A percentile compares a stretch with the other conserved stretches of the same genome.
These are phyloP conservation scores for Podospora australis DNA, from an alignment of 495 filamentous ascomycete genomes.

Conservation along the genomic window DNA sequence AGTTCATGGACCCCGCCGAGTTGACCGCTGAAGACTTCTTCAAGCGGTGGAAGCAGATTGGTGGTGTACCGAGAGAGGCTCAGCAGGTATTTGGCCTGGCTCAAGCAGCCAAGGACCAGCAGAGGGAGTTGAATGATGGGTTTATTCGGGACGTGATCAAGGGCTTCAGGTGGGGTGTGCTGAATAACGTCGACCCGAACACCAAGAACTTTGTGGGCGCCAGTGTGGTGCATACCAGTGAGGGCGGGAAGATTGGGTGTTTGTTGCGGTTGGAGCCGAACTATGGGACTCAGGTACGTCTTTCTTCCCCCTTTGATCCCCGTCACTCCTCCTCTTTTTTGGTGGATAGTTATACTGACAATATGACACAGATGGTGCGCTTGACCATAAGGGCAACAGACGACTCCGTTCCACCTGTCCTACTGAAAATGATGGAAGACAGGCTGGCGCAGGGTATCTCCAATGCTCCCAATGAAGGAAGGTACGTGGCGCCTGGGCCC, in stretches of 20 bases:
- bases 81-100: conserved; percentile 74
- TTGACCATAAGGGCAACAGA: conserved; percentile 93
- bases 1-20: conserved; percentile 90
- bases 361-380: conserved; percentile 70
- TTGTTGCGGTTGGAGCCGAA: conserved; percentile 92
- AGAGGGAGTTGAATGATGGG: conserved; percentile 46
- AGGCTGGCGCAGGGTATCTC: conserved; percentile 51
- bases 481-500: conserved; percentile 21
- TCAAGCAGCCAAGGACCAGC: conserved; percentile 38
- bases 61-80: conserved; percentile 74
- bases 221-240: conserved; percentile 76
- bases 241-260: conserved; percentile 87
- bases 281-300: conserved; percentile 70
- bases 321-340: not conserved
- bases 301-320: not conserved
- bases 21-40: conserved; percentile 90
- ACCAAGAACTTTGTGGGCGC: conserved; percentile 89
- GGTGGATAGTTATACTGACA: not conserved
- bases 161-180: conserved; percentile 80
- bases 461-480: conserved; percentile 33
- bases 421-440: conserved; percentile 84
- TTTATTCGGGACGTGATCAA: conserved; percentile 64
- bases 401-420: conserved; percentile 70
- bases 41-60: conserved; percentile 98
- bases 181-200: conserved; percentile 85